Evolutionary conservation across 2,329 filamentous ascomycete species (phyloP).

Genomic region (Phaeomoniella chlamydospora): DNA sequence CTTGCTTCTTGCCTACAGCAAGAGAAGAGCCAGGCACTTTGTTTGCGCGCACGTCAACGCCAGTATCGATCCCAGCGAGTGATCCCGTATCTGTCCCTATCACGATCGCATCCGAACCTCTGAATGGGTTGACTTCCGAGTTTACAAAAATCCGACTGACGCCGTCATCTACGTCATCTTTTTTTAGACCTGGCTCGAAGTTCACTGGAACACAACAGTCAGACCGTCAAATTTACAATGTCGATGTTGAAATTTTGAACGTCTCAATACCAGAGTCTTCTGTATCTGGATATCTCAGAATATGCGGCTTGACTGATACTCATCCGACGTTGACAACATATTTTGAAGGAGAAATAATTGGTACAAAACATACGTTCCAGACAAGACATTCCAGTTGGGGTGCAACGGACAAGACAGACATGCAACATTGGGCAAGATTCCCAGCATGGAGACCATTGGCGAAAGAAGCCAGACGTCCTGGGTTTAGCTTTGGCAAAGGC

Average conservation of each 20-base stretch:
- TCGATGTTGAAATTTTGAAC: constrained; percentile 93
- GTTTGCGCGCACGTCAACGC: neutral
- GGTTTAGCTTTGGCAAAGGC: constrained; percentile 46
- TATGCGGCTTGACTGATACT: constrained; percentile 93
- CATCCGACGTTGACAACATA: constrained; percentile 96
- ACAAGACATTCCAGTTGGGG: constrained; percentile 87
- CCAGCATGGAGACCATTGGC: constrained; percentile 67
- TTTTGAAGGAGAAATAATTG: constrained; percentile 96
- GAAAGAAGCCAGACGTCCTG: constrained; percentile 43
- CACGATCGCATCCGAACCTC: neutral
- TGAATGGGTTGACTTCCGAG: constrained; percentile 7
- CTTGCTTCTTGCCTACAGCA: neutral
- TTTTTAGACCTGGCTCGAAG: constrained; percentile 70
- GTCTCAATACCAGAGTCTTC: constrained; percentile 91
- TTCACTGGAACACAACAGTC: constrained; percentile 89
- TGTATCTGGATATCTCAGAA: constrained; percentile 85
- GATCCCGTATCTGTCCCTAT: neutral
- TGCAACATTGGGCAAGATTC: constrained; percentile 88
- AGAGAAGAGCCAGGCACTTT: neutral
- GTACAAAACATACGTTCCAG: constrained; percentile 83
- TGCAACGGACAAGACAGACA: constrained; percentile 77
- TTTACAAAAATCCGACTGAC: constrained; percentile 21
- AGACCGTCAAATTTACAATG: constrained; percentile 83
- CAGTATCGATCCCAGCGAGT: neutral
- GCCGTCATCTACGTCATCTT: constrained; percentile 71